A percentile compares a stretch with the other conserved stretches of the same genome.
Evolutionary conservation across 2,329 filamentous ascomycete species (phyloP).

Genomic region (Polychaeton citri): DNA sequence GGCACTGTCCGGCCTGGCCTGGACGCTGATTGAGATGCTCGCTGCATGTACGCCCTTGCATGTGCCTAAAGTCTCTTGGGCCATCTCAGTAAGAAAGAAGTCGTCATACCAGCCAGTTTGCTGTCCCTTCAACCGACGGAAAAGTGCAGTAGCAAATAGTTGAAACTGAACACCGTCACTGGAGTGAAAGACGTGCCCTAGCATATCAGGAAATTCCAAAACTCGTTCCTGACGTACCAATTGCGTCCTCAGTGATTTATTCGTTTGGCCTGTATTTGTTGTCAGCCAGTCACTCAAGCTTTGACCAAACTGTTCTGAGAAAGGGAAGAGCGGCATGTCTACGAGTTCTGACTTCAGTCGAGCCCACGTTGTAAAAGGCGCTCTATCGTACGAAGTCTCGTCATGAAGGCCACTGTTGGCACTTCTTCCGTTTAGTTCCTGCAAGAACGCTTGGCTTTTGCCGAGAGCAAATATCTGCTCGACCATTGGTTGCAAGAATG

Average conservation of each 20-base stretch:
- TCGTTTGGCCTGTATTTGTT: slow-evolving; percentile 58
- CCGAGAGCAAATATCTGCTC: slow-evolving; percentile 71
- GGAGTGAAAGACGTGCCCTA: slow-evolving; percentile 65
- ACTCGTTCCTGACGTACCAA: slow-evolving; percentile 60
- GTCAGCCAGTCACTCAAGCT: slow-evolving; percentile 67
- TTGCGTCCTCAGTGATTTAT: slow-evolving; percentile 48
- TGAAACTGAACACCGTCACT: slow-evolving; percentile 57
- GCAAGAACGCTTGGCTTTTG: slow-evolving; percentile 78
- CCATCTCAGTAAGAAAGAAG: slow-evolving; percentile 65
- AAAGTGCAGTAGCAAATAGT: slow-evolving; percentile 54
- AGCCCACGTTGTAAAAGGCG: neutral
- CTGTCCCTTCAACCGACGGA: slow-evolving; percentile 49
- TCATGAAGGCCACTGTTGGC: no score
- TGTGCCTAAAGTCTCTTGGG: slow-evolving; percentile 54
- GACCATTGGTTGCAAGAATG: slow-evolving; percentile 57
- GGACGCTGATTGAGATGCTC: slow-evolving; percentile 44
- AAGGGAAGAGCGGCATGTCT: slow-evolving; percentile 34
- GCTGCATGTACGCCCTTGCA: slow-evolving; percentile 43
- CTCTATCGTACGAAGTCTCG: no score
- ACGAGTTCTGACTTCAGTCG: slow-evolving; percentile 1
- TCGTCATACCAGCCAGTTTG: slow-evolving; percentile 60
- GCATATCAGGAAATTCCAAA: slow-evolving; percentile 47
- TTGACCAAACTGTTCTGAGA: slow-evolving; percentile 58
- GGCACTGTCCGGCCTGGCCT: neutral
- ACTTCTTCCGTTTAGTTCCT: slow-evolving; percentile 46